A percentile compares a stretch with the other conserved stretches of the same genome.
phyloP scores from a whole-genome alignment of 2,329 filamentous ascomycete species.

The Gyromitra esculenta region DNA sequence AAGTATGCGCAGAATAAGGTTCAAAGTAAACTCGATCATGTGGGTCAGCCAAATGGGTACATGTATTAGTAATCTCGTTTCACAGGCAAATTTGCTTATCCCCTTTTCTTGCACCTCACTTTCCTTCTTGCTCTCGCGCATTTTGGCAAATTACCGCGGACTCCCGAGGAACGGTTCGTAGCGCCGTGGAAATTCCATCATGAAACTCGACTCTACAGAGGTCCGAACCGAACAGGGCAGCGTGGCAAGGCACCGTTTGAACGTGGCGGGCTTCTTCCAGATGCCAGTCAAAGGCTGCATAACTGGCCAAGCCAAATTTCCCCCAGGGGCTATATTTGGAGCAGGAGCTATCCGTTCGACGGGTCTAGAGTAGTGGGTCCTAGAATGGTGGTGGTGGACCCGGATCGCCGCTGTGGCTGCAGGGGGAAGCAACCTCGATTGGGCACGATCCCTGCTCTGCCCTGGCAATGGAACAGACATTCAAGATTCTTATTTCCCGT shows the following conservation, averaged over 20 bases:
- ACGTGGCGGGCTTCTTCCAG: constrained; percentile 32
- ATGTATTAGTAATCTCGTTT: neutral
- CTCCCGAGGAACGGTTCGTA: neutral
- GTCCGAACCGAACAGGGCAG: constrained; percentile 8
- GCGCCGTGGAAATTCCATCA: neutral
- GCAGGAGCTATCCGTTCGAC: neutral
- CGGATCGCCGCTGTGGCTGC: constrained; percentile 18
- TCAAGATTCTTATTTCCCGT: constrained; percentile 40
- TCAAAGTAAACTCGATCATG: neutral
- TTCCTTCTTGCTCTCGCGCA: neutral
- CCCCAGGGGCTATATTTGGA: constrained; percentile 21
- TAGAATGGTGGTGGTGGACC: neutral
- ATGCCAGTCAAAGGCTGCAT: neutral
- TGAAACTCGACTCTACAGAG: constrained; percentile 15
- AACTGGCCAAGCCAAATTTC: neutral
- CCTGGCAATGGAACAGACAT: constrained; percentile 32
- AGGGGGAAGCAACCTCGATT: constrained; percentile 15
- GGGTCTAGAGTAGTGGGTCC: neutral
- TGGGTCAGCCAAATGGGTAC: neutral
- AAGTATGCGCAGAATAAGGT: neutral
- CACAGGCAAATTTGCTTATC: neutral
- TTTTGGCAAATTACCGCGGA: constrained; percentile 17
- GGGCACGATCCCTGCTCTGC: constrained; percentile 2
- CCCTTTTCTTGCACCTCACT: neutral
- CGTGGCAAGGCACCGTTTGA: constrained; percentile 27